Evolutionary conservation across 768 basidiomycete genomes (phyloP).

Genomic region (Kockovaella imperatae): DNA sequence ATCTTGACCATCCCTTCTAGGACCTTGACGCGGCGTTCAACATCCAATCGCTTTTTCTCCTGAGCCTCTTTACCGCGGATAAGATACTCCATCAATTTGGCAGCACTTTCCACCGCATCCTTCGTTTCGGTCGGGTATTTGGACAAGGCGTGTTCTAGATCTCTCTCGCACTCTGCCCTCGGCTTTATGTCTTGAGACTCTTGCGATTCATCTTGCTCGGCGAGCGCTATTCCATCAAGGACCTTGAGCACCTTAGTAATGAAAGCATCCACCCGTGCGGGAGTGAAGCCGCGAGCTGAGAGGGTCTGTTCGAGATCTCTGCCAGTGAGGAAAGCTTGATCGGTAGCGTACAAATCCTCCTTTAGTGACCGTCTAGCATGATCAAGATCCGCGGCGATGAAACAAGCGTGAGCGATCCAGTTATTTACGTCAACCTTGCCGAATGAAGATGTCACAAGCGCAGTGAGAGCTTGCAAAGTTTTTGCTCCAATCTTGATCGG

Average conservation of each 20-base stretch:
- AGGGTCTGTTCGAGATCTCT: slow-evolving; percentile 26
- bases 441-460: slow-evolving; percentile 18
- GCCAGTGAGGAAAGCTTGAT: slow-evolving; percentile 27
- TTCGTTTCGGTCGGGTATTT: slow-evolving; percentile 26
- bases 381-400: slow-evolving; percentile 33
- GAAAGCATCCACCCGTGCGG: slow-evolving; percentile 26
- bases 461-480: slow-evolving; percentile 15
- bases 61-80: slow-evolving; percentile 29
- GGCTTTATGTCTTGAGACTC: neutral
- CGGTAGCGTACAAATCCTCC: slow-evolving; percentile 34
- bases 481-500: slow-evolving; percentile 25
- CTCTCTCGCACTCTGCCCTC: neutral
- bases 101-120: slow-evolving; percentile 22
- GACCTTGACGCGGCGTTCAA: slow-evolving; percentile 34
- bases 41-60: slow-evolving; percentile 32
- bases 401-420: slow-evolving; percentile 37
- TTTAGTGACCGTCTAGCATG: slow-evolving; percentile 27
- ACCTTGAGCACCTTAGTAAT: slow-evolving; percentile 36
- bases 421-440: slow-evolving; percentile 24
- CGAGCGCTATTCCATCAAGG: slow-evolving; percentile 34
- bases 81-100: slow-evolving; percentile 26
- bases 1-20: slow-evolving; percentile 38
- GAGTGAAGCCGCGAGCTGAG: slow-evolving; percentile 18
- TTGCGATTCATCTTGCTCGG: slow-evolving; percentile 11
- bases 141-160: slow-evolving; percentile 13